Evolutionary conservation across 805 yeast species (phyloP).

Genomic region (Candida vaughaniae): DNA sequence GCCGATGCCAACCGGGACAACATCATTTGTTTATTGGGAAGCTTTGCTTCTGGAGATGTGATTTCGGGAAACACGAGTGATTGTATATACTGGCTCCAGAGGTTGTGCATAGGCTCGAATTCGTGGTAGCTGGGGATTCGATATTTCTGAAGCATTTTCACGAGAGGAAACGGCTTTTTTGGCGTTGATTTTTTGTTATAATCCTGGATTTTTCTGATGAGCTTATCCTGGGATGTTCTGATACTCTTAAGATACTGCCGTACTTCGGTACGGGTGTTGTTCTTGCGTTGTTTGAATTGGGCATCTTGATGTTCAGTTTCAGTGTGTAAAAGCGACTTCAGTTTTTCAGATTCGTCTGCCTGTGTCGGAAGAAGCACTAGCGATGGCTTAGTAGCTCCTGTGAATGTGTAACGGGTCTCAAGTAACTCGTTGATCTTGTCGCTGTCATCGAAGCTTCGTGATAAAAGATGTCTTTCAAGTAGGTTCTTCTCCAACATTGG

Average conservation of each 20-base stretch:
- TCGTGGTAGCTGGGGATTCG: slow-evolving; percentile 45
- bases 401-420: slow-evolving; percentile 43
- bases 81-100: slow-evolving; percentile 73
- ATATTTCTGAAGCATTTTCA: slow-evolving; percentile 22
- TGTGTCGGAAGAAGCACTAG: slow-evolving; percentile 41
- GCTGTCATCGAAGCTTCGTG: slow-evolving; percentile 41
- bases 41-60: slow-evolving; percentile 14
- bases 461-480: slow-evolving; percentile 46
- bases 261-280: slow-evolving; percentile 41
- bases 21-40: slow-evolving; percentile 29
- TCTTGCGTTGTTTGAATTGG: slow-evolving; percentile 19
- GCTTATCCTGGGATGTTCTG: slow-evolving; percentile 36
- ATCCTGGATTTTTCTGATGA: slow-evolving; percentile 36
- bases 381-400: slow-evolving; percentile 48
- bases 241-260: slow-evolving; percentile 39
- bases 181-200: slow-evolving; percentile 22
- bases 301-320: slow-evolving; percentile 9
- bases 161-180: slow-evolving; percentile 24
- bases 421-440: slow-evolving; percentile 40
- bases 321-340: slow-evolving; percentile 19
- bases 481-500: slow-evolving; percentile 42
- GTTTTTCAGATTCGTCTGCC: slow-evolving; percentile 14
- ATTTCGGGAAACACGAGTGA: slow-evolving; percentile 46
- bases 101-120: slow-evolving; percentile 52
- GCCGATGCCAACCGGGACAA: slow-evolving; percentile 67